A percentile compares a stretch with the other conserved stretches of the same genome.
Conservation (phyloP, 345 rosid genomes). For the Leavenworthia alabamica region DNA sequence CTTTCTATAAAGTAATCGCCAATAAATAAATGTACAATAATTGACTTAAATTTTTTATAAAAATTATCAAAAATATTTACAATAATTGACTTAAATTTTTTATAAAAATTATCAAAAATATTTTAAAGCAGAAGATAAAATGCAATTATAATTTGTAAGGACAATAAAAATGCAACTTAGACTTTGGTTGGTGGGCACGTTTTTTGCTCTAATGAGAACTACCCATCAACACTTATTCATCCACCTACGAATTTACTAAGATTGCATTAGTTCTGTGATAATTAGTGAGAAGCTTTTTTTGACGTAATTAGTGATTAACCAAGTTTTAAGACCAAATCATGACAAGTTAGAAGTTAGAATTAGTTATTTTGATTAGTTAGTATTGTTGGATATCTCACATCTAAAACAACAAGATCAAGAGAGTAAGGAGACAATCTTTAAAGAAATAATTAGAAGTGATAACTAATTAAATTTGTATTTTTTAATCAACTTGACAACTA, state of each 20-base stretch:
- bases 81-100: neutral
- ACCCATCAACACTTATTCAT: neutral
- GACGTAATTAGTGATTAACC: no score
- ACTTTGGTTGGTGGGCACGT: conserved; percentile 22
- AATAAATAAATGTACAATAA: neutral
- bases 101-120: neutral
- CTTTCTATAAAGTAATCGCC: neutral
- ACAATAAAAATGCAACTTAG: neutral
- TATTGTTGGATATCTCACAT: no score
- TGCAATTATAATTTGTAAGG: neutral
- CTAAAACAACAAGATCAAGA: no score
- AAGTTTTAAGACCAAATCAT: neutral
- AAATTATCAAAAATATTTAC: neutral
- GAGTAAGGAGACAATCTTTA: no score
- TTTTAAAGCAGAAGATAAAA: neutral
- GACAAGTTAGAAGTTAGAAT: no score
- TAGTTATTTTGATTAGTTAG: no score
- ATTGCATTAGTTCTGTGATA: neutral
- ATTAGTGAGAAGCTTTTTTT: neutral
- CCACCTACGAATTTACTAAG: neutral
- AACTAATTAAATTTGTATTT: no score
- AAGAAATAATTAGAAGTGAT: no score
- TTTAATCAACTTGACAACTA: no score
- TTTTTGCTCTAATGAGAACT: neutral
- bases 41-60: neutral